Conservation (phyloP, 345 rosid species). For the Pugionium cornutum region DNA sequence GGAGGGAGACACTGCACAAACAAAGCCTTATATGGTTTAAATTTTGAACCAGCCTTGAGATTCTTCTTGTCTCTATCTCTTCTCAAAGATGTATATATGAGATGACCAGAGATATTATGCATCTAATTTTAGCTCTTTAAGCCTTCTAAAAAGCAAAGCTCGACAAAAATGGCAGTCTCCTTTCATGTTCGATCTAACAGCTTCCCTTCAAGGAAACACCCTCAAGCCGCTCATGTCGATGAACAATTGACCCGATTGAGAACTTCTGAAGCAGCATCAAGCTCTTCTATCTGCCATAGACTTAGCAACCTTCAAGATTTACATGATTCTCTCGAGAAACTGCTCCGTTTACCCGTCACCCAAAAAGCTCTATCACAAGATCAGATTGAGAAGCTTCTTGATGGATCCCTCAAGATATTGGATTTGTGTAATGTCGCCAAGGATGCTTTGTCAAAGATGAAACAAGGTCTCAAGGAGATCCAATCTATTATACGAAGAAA, state of each 20-base stretch:
- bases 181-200: constrained; percentile 55
- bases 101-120: constrained; percentile 2
- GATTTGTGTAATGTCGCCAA: constrained; percentile 13
- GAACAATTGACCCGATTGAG: constrained; percentile 42
- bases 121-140: constrained; percentile 14
- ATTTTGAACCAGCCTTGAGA: constrained; percentile 22
- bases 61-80: constrained; percentile 28
- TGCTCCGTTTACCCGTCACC: constrained; percentile 22
- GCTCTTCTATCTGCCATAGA: constrained; percentile 24
- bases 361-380: neutral
- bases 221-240: constrained; percentile 36
- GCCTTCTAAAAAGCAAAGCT: constrained; percentile 23
- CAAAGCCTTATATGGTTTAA: neutral
- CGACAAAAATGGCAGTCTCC: constrained; percentile 39
- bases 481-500: constrained; percentile 43
- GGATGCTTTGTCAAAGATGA: constrained; percentile 26
- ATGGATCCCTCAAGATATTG: neutral
- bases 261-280: constrained; percentile 20
- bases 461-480: constrained; percentile 35
- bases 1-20: constrained; percentile 35
- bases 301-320: constrained; percentile 40
- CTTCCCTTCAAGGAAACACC: constrained; percentile 50
- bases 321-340: constrained; percentile 37
- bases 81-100: constrained; percentile 13
- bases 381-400: neutral